Base-by-base conservation (phyloP, 2,329 filamentous ascomycete species). In the Cladobotryum protrusum region DNA sequence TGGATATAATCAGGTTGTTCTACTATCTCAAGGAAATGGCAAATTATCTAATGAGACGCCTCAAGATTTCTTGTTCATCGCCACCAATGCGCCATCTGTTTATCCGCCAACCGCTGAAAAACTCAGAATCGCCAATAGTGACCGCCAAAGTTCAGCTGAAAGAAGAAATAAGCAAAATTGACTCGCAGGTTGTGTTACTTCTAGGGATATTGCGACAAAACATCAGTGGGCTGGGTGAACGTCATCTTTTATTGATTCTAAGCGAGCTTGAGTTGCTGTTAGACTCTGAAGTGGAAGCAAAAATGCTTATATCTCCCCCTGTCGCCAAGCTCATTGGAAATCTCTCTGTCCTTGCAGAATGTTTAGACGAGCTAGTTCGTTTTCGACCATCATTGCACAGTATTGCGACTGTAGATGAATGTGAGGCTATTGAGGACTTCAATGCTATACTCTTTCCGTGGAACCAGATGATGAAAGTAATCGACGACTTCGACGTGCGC, bases 191-290 rank as follows among this genome's bases (percentile, higher is more conserved):
- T 0, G n/a, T 66, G 0, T 71, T 64, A 64, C 59, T 74, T 0
- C 59, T 75, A 1, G 40, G 45, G 2, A 67, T 57, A 0, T 48
- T 77, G 6, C 71, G 66, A 61, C 67, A 72, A 40, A 24, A 24
- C 20, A 24, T 7, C 20, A 24, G 7, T 4, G 20, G 20, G 20
- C 20, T 24, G 20, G 64, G 70, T 36, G 60, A 48, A 2, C 3
- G 61, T 0, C 14, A 60, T 2, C 54, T 71, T 1, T 32, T 12
- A 5, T n/a, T 43, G 11, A 46, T 52, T 1, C 52, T 77, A 9
- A 76, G 80, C 52, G 75, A 79, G 55, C 57, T 79, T 2, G 73
- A 75, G 17, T 68, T 71, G 6, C 61, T 76, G 3, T 48, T 76
- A 1, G 56, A 70, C 47, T 54, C 60, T 1, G 69, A 77, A 5